Evolutionary conservation across 2,329 filamentous ascomycete genomes (phyloP).

Genomic region (Xenoacremonium recifei): DNA sequence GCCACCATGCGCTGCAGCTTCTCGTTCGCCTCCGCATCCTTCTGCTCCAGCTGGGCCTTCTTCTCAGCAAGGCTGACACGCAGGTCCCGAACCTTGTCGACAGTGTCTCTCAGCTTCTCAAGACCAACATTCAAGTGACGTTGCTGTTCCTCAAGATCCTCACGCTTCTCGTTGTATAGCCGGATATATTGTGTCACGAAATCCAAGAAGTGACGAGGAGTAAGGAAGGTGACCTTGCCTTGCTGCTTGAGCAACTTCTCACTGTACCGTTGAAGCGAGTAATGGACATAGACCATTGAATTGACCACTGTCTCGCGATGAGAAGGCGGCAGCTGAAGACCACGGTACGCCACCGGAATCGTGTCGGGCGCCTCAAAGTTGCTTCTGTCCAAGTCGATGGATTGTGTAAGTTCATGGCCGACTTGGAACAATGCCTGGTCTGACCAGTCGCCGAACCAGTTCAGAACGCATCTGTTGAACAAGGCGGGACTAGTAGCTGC

Average conservation of each 20-base stretch:
- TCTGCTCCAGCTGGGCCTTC: conserved; percentile 87
- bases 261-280: conserved; percentile 91
- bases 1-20: conserved; percentile 97
- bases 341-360: conserved; percentile 88
- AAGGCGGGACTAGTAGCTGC: conserved; percentile 95
- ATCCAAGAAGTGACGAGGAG: conserved; percentile 94
- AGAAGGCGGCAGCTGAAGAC: conserved; percentile 77
- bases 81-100: conserved; percentile 93
- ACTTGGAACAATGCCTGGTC: conserved; percentile 99
- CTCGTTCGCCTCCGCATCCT: conserved; percentile 93
- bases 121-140: conserved; percentile 97
- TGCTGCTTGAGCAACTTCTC: conserved; percentile 85
- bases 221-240: conserved; percentile 88
- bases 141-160: conserved; percentile 97
- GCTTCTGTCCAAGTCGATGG: conserved; percentile 88
- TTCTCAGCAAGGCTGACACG: conserved; percentile 90
- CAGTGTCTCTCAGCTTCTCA: conserved; percentile 94
- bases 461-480: conserved; percentile 99
- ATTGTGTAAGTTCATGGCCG: conserved; percentile 89
- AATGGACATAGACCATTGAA: conserved; percentile 98
- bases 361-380: conserved; percentile 86
- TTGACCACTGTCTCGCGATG: conserved; percentile 94
- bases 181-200: conserved; percentile 98
- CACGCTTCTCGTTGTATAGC: conserved; percentile 96
- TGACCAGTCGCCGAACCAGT: conserved; percentile 99